Evolutionary conservation across 129 eudicot genomes (phyloP).

Genomic region (Centella asiatica): DNA sequence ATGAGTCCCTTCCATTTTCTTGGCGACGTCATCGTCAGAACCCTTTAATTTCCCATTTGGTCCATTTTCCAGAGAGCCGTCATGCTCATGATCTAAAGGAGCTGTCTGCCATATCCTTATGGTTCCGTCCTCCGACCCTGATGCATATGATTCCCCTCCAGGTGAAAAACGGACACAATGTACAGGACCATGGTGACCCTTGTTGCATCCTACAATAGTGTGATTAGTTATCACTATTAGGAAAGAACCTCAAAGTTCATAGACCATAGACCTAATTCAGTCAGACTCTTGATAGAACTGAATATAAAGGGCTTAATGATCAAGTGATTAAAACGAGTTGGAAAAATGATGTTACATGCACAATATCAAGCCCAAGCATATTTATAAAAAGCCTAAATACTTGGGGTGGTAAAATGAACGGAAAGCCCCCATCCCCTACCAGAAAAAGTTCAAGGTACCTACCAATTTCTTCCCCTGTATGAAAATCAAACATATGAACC

Average conservation of each 20-base stretch:
- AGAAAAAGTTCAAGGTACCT: constrained; percentile 13
- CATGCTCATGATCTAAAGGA: constrained; percentile 33
- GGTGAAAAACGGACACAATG: constrained; percentile 80
- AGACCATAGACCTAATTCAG: too few relatives aligned
- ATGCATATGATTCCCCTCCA: constrained; percentile 86
- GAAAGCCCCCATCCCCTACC: background rate
- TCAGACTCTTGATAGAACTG: too few relatives aligned
- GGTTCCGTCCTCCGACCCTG: constrained; percentile 92
- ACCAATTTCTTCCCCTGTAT: constrained; percentile 70
- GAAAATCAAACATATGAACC: constrained; percentile 73
- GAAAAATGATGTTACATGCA: too few relatives aligned
- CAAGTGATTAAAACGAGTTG: too few relatives aligned
- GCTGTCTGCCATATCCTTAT: constrained; percentile 78
- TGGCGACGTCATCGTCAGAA: constrained; percentile 31
- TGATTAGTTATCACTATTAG: background rate
- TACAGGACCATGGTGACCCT: constrained; percentile 95
- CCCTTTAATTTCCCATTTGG: constrained; percentile 29
- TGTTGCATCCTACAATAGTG: constrained; percentile 55
- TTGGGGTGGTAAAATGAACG: too few relatives aligned
- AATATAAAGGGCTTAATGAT: too few relatives aligned
- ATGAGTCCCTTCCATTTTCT: constrained; percentile 42
- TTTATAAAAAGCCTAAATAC: too few relatives aligned
- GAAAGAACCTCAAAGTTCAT: background rate
- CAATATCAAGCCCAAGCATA: too few relatives aligned
- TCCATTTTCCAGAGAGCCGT: constrained; percentile 21